A percentile compares a stretch with the other conserved stretches of the same genome.
phyloP scores from a whole-genome alignment of 495 filamentous ascomycete species.

The Aspergillus kassunensis region DNA sequence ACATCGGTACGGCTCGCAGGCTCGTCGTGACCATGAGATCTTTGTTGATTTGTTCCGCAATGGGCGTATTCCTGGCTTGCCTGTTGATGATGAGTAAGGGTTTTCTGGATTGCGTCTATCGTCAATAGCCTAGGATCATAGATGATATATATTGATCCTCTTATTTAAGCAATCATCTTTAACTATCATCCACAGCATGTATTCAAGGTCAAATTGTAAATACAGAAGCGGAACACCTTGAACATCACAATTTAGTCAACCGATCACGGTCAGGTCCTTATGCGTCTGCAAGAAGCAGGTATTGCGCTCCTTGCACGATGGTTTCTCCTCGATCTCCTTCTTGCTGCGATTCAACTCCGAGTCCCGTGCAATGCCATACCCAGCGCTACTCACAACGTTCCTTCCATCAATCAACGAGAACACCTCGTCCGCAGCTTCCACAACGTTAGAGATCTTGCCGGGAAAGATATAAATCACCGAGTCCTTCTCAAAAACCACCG shows the following conservation, averaged over 20 bases:
- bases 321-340: background rate
- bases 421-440: background rate
- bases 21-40: constrained; percentile 14
- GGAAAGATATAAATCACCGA: constrained; percentile 13
- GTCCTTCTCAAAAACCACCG: no score
- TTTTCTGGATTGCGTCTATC: no score
- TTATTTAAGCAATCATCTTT: no score
- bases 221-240: no score
- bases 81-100: constrained; percentile 5
- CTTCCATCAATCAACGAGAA: background rate
- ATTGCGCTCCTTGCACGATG: background rate
- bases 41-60: constrained; percentile 18
- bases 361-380: background rate
- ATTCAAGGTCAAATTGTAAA: no score
- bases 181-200: no score
- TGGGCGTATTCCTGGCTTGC: constrained; percentile 12
- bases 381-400: background rate
- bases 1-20: constrained; percentile 13
- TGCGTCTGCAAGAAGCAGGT: background rate
- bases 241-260: background rate
- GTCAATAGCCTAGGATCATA: no score
- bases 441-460: constrained; percentile 7
- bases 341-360: background rate
- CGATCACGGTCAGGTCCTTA: background rate
- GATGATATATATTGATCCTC: no score